phyloP scores from a whole-genome alignment of 306 rosid genomes.

The Luffa aegyptiaca region DNA sequence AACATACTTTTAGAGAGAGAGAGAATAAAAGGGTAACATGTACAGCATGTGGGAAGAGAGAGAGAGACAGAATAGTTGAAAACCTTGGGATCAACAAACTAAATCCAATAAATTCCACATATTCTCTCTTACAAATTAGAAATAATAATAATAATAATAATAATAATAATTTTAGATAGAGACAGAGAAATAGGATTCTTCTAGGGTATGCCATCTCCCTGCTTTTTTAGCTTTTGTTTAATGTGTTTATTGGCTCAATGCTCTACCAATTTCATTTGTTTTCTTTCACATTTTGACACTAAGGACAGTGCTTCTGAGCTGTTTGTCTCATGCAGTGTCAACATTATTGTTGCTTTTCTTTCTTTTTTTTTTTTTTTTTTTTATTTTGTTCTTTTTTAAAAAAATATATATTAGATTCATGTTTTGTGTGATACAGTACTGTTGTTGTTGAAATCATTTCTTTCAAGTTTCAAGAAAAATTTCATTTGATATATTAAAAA shows the following conservation, averaged over 20 bases:
- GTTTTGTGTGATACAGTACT: background rate
- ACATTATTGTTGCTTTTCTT: background rate
- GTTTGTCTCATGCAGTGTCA: background rate
- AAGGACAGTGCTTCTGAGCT: slow-evolving; percentile 1
- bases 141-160: background rate
- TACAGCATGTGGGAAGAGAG: background rate
- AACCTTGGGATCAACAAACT: slow-evolving; percentile 6
- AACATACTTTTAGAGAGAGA: background rate
- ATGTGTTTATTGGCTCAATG: slow-evolving; percentile 5
- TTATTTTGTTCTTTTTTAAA: background rate
- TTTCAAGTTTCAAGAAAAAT: background rate
- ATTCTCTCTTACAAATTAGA: background rate
- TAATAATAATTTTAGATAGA: background rate
- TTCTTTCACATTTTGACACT: background rate
- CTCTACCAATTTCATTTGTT: background rate
- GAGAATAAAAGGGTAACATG: background rate
- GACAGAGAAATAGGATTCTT: background rate
- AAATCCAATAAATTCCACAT: background rate
- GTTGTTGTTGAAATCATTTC: background rate
- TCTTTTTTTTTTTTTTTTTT: background rate
- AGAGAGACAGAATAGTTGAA: background rate
- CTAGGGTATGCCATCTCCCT: background rate
- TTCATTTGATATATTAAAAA: background rate
- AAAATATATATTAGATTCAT: no score
- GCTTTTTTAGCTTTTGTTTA: background rate